Conservation (phyloP, 2,329 filamentous ascomycete species). For the Diaporthe caulivora region DNA sequence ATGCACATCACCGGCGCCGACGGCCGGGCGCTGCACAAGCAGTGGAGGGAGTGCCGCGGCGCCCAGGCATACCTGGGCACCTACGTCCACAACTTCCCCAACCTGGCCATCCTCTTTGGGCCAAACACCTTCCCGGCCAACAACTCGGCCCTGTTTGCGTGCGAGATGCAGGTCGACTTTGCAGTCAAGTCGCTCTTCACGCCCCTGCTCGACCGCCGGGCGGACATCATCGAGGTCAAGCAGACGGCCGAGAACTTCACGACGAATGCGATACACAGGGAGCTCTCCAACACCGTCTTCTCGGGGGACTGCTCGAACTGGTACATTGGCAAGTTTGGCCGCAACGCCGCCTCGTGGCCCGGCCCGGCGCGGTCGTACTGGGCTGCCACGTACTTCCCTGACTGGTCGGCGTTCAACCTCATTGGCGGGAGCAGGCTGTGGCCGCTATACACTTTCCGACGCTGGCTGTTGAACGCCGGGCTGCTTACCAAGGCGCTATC, state of each 20-base stretch:
- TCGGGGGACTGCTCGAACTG: conserved; percentile 54
- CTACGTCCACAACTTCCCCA: conserved; percentile 48
- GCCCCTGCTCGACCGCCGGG: conserved; percentile 46
- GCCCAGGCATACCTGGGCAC: conserved; percentile 49
- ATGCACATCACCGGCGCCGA: conserved; percentile 46
- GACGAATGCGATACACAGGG: conserved; percentile 47
- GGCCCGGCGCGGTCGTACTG: conserved; percentile 46
- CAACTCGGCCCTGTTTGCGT: conserved; percentile 42
- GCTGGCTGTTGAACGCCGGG: too few species aligned
- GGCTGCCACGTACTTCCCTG: conserved; percentile 9
- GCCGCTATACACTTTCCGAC: too few species aligned
- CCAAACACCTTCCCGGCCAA: conserved; percentile 42
- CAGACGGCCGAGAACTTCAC: conserved; percentile 48
- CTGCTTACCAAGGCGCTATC: too few species aligned
- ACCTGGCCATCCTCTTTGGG: conserved; percentile 47
- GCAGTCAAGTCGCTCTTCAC: conserved; percentile 42
- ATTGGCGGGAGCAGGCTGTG: too few species aligned
- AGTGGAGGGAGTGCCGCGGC: conserved; percentile 46
- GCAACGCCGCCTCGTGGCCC: conserved; percentile 53
- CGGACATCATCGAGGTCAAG: conserved; percentile 52
- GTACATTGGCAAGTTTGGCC: conserved; percentile 54
- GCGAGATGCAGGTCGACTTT: conserved; percentile 41
- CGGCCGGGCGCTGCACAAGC: conserved; percentile 43
- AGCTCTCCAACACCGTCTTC: conserved; percentile 51
- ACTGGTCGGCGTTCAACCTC: background rate